These are phyloP conservation scores for Candida maesae DNA, from an alignment of 805 yeast species.

Conservation along the genomic window DNA sequence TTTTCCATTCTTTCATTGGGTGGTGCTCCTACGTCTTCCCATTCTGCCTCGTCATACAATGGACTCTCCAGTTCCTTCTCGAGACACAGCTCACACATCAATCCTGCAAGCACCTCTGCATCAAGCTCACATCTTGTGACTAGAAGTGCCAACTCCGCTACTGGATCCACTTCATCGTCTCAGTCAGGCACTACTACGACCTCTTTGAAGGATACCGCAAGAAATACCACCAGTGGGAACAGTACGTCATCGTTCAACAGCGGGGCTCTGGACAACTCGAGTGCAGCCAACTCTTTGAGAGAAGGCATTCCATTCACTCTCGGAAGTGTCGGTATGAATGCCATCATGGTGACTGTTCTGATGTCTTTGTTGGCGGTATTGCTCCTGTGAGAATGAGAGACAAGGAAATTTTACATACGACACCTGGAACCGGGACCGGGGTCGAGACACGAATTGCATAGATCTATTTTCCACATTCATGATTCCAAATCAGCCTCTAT, in stretches of 20 bases:
- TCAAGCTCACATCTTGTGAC: constrained; percentile 8
- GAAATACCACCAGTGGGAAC: constrained; percentile 1
- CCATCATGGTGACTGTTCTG: constrained; percentile 2
- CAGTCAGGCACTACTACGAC: neutral
- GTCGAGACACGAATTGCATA: too few species aligned
- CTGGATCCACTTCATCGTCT: neutral
- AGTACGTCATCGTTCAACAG: constrained; percentile 1
- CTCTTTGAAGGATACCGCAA: neutral
- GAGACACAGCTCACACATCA: constrained; percentile 11
- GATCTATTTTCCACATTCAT: too few species aligned
- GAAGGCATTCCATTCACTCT: constrained; percentile 2
- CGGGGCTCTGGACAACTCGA: constrained; percentile 10
- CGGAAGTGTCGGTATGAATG: constrained; percentile 10
- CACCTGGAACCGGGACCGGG: too few species aligned
- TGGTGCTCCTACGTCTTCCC: constrained; percentile 21
- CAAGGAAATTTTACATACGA: too few species aligned
- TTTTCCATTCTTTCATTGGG: constrained; percentile 36
- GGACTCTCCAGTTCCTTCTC: constrained; percentile 10
- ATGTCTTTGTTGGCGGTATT: constrained; percentile 7
- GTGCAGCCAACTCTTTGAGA: constrained; percentile 8
- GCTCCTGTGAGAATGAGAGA: constrained; percentile 7
- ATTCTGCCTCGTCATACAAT: constrained; percentile 9
- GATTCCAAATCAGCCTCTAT: too few species aligned
- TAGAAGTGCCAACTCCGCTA: constrained; percentile 1
- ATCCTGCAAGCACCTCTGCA: neutral